Evolutionary conservation across 768 basidiomycete genomes (phyloP), one percentile per base, ranked within the genome.

Genomic region (Dacryopinax primogenitus): DNA sequence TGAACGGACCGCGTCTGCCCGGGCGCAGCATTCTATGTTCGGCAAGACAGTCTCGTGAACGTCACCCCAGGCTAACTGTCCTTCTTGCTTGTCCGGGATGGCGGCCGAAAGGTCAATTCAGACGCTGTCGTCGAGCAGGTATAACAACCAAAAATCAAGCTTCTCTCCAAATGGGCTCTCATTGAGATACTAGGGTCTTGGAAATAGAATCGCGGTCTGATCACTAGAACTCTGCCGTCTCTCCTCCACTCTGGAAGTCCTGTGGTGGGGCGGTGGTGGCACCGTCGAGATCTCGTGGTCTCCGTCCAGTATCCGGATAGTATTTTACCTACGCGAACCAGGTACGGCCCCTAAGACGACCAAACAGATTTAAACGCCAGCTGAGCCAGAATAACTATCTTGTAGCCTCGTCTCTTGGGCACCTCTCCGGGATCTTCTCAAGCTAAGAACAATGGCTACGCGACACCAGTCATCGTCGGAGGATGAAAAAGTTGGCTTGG

Each of bases 41-140:
- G 30, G 51, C 51, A 30, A 58, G 51, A 30, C 23, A 15, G 51
- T 58, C 51, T 58, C 51, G 51, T 58, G 51, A 58, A 28, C 51
- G 32, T 28, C 13, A 21, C 18, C 6, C 30, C 51, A 58, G 7
- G 51, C 51, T 4, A 4, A 13, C 32, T 30, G 4, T 58, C 18
- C 23, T 23, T 44, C 16, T 44, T 7, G 18, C 16, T 23, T 44
- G n/a, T n/a, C 41, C 51, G 51, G 51, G 30, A 32, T 11, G 26
- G 51, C 30, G 26, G 51, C 51, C 51, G 51, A 58, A 18, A 58
- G 26, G 18, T 21, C 3, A 58, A 58, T 58, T n/a, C n/a, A 21
- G n/a, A 30, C 11, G 9, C 26, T 30, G 26, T 3, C 9, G 51
- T 26, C 23, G 13, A 58, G 51, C 51, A 26, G 26, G 26, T 58